A percentile compares a stretch with the other conserved stretches of the same genome.
Conservation (phyloP, 2,329 filamentous ascomycete species). For the Monosporascus ibericus region DNA sequence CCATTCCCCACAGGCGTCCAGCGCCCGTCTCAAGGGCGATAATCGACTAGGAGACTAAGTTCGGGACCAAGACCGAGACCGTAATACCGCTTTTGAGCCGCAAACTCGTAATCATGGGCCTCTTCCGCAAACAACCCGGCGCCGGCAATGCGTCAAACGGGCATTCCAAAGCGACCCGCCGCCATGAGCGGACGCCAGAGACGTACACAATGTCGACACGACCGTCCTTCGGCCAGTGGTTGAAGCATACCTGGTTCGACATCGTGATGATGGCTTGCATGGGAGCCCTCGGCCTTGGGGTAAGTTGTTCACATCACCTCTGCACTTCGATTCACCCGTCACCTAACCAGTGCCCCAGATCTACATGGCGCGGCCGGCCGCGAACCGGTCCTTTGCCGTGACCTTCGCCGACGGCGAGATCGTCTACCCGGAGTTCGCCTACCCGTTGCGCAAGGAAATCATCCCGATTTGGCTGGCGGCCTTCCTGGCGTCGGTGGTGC, state of each 20-base stretch:
- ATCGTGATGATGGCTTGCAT: slow-evolving; percentile 61
- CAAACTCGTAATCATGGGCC: not conserved
- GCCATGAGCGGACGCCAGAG: slow-evolving; percentile 5
- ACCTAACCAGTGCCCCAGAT: slow-evolving; percentile 32
- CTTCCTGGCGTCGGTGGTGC: slow-evolving; percentile 57
- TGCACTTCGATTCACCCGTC: not conserved
- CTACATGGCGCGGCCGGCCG: slow-evolving; percentile 59
- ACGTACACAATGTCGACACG: slow-evolving; percentile 40
- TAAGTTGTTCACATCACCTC: slow-evolving; percentile 30
- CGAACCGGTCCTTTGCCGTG: slow-evolving; percentile 64
- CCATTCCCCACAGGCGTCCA: not conserved
- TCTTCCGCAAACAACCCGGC: not conserved
- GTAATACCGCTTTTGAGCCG: too few relatives aligned
- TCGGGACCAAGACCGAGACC: not conserved
- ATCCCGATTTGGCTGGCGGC: slow-evolving; percentile 67
- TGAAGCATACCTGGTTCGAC: slow-evolving; percentile 62
- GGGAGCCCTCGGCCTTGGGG: slow-evolving; percentile 61
- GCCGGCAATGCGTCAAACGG: not conserved
- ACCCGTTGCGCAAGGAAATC: slow-evolving; percentile 64
- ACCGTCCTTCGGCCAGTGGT: slow-evolving; percentile 63
- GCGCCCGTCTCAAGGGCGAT: not conserved
- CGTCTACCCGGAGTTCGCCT: slow-evolving; percentile 65
- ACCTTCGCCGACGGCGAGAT: slow-evolving; percentile 61
- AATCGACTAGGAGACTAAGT: not conserved
- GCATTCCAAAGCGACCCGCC: slow-evolving; percentile 2